Evolutionary conservation across 441 rosid genomes (phyloP).

Genomic region (Melianthus villosus): DNA sequence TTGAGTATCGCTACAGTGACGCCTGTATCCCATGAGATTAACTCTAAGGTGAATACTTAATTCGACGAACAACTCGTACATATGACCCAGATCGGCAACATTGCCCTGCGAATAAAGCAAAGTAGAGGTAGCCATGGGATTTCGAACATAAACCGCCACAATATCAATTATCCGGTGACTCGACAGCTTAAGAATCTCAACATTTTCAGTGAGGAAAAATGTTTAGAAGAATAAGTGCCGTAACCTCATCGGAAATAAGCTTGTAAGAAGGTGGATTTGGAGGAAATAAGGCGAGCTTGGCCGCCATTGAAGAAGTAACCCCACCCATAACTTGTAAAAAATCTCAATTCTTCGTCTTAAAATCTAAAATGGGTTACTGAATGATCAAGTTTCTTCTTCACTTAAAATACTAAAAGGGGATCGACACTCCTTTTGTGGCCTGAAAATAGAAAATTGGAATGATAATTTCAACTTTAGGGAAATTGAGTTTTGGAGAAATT

Average conservation of each 20-base stretch:
- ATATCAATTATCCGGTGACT: slow-evolving; percentile 47
- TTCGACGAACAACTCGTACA: slow-evolving; percentile 90
- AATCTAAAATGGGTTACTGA: no score
- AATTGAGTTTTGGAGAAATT: no score
- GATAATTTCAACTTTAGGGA: no score
- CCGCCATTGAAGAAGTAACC: slow-evolving; percentile 68
- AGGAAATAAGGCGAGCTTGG: slow-evolving; percentile 52
- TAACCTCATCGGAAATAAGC: slow-evolving; percentile 22
- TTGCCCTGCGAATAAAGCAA: slow-evolving; percentile 91
- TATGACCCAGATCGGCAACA: slow-evolving; percentile 98
- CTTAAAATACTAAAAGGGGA: no score
- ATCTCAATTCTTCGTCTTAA: no score
- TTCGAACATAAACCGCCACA: slow-evolving; percentile 40
- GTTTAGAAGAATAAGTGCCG: slow-evolving; percentile 31
- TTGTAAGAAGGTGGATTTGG: slow-evolving; percentile 67
- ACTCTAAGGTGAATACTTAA: slow-evolving; percentile 89
- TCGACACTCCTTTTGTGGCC: no score
- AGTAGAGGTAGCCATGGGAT: slow-evolving; percentile 72
- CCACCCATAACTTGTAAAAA: slow-evolving; percentile 51
- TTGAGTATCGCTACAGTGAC: no score
- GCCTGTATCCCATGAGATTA: slow-evolving; percentile 96
- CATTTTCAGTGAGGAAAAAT: slow-evolving; percentile 48
- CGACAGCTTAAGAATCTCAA: slow-evolving; percentile 33
- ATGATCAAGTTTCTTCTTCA: no score
- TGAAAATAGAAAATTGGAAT: no score